Conservation (phyloP, 2,329 filamentous ascomycete genomes). For the Fusarium pininemorale region DNA sequence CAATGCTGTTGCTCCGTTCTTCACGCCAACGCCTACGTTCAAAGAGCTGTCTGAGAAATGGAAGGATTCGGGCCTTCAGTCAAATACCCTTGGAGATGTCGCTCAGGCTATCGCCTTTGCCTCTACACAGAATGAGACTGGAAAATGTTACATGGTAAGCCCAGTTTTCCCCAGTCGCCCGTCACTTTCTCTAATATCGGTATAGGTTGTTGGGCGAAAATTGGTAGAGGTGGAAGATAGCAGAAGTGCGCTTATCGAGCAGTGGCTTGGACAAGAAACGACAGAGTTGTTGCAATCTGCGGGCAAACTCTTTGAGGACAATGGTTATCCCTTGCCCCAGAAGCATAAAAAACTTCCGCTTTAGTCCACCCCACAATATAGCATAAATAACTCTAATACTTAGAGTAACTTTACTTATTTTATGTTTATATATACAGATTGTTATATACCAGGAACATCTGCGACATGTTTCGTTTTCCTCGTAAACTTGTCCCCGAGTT, state of each 20-base stretch:
- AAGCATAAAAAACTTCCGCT: fast-evolving
- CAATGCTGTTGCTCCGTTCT: neutral
- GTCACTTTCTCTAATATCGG: fast-evolving
- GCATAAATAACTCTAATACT: neutral
- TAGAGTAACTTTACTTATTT: neutral
- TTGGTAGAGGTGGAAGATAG: neutral
- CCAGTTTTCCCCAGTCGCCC: too few species aligned
- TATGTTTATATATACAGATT: neutral
- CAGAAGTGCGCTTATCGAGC: neutral
- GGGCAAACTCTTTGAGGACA: neutral
- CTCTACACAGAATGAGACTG: neutral
- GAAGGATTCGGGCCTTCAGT: neutral
- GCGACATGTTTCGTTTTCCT: neutral
- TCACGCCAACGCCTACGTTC: neutral
- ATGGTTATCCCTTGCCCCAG: fast-evolving
- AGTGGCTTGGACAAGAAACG: neutral
- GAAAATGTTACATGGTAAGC: neutral
- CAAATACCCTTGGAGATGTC: neutral
- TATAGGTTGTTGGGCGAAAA: neutral
- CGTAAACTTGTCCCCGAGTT: neutral
- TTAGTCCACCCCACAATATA: too few species aligned
- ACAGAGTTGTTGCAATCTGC: neutral
- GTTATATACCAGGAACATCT: neutral
- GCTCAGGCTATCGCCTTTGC: neutral
- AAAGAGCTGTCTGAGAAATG: neutral